Evolutionary conservation across 108 stramenopile genomes (phyloP), one percentile per base, ranked within the genome.

Genomic region (Aureococcus anophagefferens): DNA sequence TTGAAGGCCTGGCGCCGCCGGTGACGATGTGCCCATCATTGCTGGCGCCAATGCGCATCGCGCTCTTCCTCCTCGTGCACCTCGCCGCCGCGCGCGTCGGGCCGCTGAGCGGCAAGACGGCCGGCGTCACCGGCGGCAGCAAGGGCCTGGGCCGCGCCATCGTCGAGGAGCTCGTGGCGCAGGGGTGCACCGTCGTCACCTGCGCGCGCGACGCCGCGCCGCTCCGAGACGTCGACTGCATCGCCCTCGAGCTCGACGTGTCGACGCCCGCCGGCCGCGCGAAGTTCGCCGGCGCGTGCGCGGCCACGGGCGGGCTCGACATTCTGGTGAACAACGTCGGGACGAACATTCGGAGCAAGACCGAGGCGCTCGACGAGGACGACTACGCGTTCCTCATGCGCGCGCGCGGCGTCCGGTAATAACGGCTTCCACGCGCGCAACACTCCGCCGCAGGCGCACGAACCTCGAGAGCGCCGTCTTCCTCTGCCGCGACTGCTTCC

Each of bases 321-420:
- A 75, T 86, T 34, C 71, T 87, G 25, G 83, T 87, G 7, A 87
- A 87, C 81, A 87, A 87, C 66, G 86, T 87, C 13, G 86, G 86
- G 28, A 86, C 85, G 29, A 86, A 77, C 72, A 76, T 86, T 25
- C 71, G 86, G 25, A 82, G 80, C 63, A 46, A 80, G 29, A 79
- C 83, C 28, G 33, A 74, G 7, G 85, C 86, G 15, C 29, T 36
- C 29, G 83, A 84, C n/a, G 85, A 87, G 64, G 66, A 63, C 68
- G 40, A 74, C 32, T 33, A 31, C 1, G 30, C 21, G 21, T 25
- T 4, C 17, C 21, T 87, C 30, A 73, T 87, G 67, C 64, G n/a
- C n/a, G n/a, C n/a, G n/a, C n/a, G n/a, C n/a, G n/a, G n/a, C n/a
- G n/a, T n/a, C n/a, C n/a, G n/a, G n/a, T n/a, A n/a, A n/a, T n/a